Conservation (phyloP, 116 monocot species). For the Cymodocea nodosa region DNA sequence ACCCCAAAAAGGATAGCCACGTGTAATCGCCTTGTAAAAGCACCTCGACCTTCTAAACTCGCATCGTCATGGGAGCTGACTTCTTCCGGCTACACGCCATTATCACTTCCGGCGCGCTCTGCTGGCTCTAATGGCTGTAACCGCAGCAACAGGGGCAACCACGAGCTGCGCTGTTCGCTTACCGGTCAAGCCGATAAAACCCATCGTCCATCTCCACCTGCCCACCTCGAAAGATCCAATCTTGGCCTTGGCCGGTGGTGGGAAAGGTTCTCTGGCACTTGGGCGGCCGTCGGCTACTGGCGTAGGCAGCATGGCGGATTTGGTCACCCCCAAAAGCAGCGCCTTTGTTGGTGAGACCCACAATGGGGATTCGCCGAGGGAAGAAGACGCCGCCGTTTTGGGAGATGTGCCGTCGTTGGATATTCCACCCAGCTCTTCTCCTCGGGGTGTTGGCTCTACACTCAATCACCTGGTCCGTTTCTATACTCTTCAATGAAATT, state of each 20-base stretch:
- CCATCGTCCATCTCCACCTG: background rate
- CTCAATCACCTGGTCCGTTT: constrained; percentile 6
- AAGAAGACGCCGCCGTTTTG: constrained; percentile 6
- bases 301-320: background rate
- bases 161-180: background rate
- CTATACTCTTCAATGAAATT: background rate
- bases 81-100: too few species aligned
- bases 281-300: background rate
- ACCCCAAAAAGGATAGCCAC: too few species aligned
- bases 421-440: background rate
- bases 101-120: too few species aligned
- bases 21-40: too few species aligned
- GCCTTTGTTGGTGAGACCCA: background rate
- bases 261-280: background rate
- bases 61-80: too few species aligned
- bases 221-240: constrained; percentile 1
- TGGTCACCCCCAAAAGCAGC: background rate
- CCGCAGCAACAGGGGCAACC: background rate
- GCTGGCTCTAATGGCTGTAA: background rate
- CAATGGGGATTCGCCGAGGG: background rate
- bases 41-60: too few species aligned
- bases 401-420: background rate
- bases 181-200: background rate
- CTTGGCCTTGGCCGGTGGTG: background rate
- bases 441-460: background rate